Evolutionary conservation across 176 grass and related monocot species (phyloP).

Genomic region (Olyra latifolia): DNA sequence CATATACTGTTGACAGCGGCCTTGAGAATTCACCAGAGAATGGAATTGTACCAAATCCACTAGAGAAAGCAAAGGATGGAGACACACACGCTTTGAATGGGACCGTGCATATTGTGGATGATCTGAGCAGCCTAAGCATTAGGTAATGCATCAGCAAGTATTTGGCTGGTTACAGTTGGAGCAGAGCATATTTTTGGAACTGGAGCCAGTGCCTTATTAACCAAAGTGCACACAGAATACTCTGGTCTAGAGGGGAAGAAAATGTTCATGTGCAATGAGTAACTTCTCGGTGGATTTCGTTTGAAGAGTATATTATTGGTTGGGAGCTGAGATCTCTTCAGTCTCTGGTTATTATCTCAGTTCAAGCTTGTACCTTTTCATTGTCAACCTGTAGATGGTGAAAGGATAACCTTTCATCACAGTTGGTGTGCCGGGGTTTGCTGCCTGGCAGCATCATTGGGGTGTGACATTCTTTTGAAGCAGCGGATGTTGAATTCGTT

Average conservation of each 20-base stretch:
- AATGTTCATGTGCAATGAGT: slow-evolving; percentile 13
- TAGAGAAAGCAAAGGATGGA: slow-evolving; percentile 31
- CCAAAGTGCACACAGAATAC: slow-evolving; percentile 8
- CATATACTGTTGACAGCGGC: slow-evolving; percentile 34
- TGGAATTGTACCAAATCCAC: slow-evolving; percentile 45
- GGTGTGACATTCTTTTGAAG: slow-evolving; percentile 46
- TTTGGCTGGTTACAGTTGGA: slow-evolving; percentile 37
- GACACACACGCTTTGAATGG: slow-evolving; percentile 51
- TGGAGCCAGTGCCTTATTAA: slow-evolving; percentile 35
- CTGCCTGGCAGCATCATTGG: slow-evolving; percentile 31
- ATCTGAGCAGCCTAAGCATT: slow-evolving; percentile 60
- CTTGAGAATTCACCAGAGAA: slow-evolving; percentile 71
- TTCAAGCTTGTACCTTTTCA: slow-evolving; percentile 55
- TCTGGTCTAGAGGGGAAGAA: slow-evolving; percentile 5
- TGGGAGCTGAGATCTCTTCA: slow-evolving; percentile 38
- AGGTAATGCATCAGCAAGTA: slow-evolving; percentile 33
- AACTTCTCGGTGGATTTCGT: slow-evolving; percentile 26
- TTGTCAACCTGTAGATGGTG: slow-evolving; percentile 40
- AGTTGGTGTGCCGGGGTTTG: slow-evolving; percentile 22
- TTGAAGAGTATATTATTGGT: slow-evolving; percentile 47
- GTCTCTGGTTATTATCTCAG: slow-evolving; percentile 33
- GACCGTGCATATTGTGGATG: slow-evolving; percentile 49
- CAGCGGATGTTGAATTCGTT: slow-evolving; percentile 41
- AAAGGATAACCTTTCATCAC: slow-evolving; percentile 39
- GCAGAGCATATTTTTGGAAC: slow-evolving; percentile 23